These are phyloP conservation scores for Russula lepida DNA, from an alignment of 768 basidiomycete species.

Conservation along the genomic window DNA sequence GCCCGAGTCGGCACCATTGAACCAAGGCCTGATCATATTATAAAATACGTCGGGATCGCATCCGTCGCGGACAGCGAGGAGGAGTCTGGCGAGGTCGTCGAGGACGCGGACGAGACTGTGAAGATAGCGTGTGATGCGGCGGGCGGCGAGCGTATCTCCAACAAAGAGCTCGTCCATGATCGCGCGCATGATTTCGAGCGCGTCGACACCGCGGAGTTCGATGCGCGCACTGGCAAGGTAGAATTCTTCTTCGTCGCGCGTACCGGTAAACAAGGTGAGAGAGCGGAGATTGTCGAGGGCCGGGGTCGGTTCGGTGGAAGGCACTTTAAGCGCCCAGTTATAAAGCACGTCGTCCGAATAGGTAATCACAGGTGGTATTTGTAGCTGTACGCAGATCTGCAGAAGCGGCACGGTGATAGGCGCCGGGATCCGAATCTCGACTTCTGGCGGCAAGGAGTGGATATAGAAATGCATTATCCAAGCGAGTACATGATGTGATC, in stretches of 20 bases:
- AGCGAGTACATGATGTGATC: slow-evolving; percentile 47
- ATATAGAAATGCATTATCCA: slow-evolving; percentile 52
- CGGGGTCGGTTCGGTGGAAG: slow-evolving; percentile 28
- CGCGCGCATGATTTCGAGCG: slow-evolving; percentile 75
- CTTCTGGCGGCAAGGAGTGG: slow-evolving; percentile 31
- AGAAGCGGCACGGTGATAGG: slow-evolving; percentile 69
- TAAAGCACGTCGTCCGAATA: slow-evolving; percentile 91
- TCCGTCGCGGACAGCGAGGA: slow-evolving; percentile 56
- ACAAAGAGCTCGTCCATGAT: slow-evolving; percentile 88
- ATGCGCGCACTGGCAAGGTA: slow-evolving; percentile 81
- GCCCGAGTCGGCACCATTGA: slow-evolving; percentile 44
- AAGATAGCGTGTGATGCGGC: slow-evolving; percentile 53
- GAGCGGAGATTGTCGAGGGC: slow-evolving; percentile 52
- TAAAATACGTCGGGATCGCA: slow-evolving; percentile 65
- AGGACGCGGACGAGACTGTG: slow-evolving; percentile 54
- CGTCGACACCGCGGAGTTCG: slow-evolving; percentile 78
- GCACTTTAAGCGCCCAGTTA: slow-evolving; percentile 49
- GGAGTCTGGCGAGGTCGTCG: slow-evolving; percentile 48
- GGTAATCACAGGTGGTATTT: slow-evolving; percentile 80
- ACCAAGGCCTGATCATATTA: slow-evolving; percentile 53
- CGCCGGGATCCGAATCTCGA: slow-evolving; percentile 53
- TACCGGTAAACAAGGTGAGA: slow-evolving; percentile 67
- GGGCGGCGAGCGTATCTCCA: slow-evolving; percentile 40
- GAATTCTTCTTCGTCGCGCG: slow-evolving; percentile 76
- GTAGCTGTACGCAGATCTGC: slow-evolving; percentile 56